phyloP scores from a whole-genome alignment of 225 moss, liverwort and hornwort genomes.

The Anthoceros angustus region DNA sequence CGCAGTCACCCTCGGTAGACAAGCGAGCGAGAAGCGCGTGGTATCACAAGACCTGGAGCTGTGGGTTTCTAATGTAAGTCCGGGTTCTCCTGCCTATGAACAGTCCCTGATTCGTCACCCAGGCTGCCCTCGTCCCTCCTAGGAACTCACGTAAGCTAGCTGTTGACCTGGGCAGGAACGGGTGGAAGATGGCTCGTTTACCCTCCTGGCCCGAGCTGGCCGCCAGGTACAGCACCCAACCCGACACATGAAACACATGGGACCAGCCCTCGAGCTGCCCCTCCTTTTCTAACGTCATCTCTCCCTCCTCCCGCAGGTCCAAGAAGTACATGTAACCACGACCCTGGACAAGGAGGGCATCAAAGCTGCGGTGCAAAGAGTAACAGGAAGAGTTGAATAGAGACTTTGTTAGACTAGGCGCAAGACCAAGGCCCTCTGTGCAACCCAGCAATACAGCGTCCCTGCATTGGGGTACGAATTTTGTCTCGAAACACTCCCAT shows the following conservation, averaged over 20 bases:
- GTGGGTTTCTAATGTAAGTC: constrained; percentile 86
- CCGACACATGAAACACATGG: not conserved
- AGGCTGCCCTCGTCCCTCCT: not conserved
- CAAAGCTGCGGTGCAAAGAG: constrained; percentile 94
- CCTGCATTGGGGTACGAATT: too few relatives aligned
- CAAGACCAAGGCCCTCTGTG: too few relatives aligned
- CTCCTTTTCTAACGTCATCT: not conserved
- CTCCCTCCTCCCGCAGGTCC: constrained; percentile 37
- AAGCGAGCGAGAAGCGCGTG: constrained; percentile 76
- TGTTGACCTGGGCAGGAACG: constrained; percentile 32
- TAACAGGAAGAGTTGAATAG: constrained; percentile 52
- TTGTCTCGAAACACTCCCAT: too few relatives aligned
- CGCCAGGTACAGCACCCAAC: constrained; percentile 36
- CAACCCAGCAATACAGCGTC: too few relatives aligned
- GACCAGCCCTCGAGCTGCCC: not conserved
- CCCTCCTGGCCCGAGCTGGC: constrained; percentile 83
- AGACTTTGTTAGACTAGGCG: too few relatives aligned
- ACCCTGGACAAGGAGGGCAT: constrained; percentile 78
- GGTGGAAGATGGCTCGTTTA: constrained; percentile 81
- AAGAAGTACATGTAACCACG: constrained; percentile 78
- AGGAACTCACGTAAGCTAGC: not conserved
- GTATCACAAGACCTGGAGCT: constrained; percentile 97
- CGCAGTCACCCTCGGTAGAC: constrained; percentile 59
- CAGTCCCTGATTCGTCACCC: not conserved
- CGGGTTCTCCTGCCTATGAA: not conserved